Base-by-base conservation (phyloP, 179 eudicot genomes). In the Silene coronaria region DNA sequence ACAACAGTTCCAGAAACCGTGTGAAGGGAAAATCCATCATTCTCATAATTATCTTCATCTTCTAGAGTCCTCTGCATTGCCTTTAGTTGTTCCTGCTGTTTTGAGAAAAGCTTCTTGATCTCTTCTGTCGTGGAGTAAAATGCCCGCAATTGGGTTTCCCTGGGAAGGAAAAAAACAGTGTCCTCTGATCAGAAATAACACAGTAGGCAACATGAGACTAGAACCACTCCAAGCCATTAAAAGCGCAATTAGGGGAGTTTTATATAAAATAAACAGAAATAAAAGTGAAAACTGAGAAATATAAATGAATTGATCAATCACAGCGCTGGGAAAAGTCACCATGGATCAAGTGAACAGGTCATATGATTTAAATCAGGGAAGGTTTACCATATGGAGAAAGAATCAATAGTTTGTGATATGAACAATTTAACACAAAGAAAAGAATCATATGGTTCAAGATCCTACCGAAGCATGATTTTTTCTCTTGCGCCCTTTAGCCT, bases 81-180 rank as follows among this genome's bases (percentile, higher is more conserved):
- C 83, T 95, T 92, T 30, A 95, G 85, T 79, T 95, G 99, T 77
- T 95, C 97, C 79, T 95, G 99, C 86, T 92, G 99, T 86, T 91
- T 95, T 32, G 89, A 72, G 80, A 95, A 91, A 36, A 95, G 76
- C 55, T 22, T 69, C 12, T 89, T 84, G 77, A 95, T 95, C 87
- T 92, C 97, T 83, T 91, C 97, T 13, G 97, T 95, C 10, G 99
- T 92, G 27, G 97, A 92, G 79, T 95, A 95, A 82, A 95, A 95
- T 13, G 97, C 93, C 70, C 99, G 90, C 72, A 95, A 86, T 84
- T 95, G 99, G 4, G 93, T 95, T 83, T 92, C 99, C 80, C 99
- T 95, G 82, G 14, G 48, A 42, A 77, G 75, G 75, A 2, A 16
- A 70, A 36, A 66, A 74, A 82, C 24, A 75, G 83, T 30, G 73